Conservation (phyloP, 2,329 filamentous ascomycete genomes). For the Curvularia spicifera region DNA sequence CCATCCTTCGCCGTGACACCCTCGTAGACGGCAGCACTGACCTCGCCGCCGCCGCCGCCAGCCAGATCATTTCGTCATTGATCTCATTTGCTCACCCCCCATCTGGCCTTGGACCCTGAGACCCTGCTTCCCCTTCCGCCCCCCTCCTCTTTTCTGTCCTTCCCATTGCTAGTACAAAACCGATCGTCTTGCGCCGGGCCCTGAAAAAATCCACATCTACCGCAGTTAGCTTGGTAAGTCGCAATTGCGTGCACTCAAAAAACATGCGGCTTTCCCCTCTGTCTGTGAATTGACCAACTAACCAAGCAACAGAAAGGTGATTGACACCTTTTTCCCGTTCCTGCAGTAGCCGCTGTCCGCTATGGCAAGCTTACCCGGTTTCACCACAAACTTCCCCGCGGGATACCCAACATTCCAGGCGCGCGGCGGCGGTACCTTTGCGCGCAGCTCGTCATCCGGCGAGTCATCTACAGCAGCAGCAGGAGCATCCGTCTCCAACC, state of each 20-base stretch:
- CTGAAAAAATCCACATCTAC: slow-evolving; percentile 15
- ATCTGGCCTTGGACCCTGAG: slow-evolving; percentile 22
- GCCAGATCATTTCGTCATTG: slow-evolving; percentile 27
- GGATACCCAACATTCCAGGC: slow-evolving; percentile 42
- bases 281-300: slow-evolving; percentile 20
- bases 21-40: slow-evolving; percentile 17
- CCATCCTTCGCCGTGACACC: not conserved
- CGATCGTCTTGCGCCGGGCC: slow-evolving; percentile 6
- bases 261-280: slow-evolving; percentile 4
- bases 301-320: slow-evolving; percentile 22
- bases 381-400: slow-evolving; percentile 42
- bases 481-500: slow-evolving; percentile 9
- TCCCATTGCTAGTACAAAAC: slow-evolving; percentile 6
- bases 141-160: not conserved
- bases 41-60: slow-evolving; percentile 4
- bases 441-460: slow-evolving; percentile 34
- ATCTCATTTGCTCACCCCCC: slow-evolving; percentile 18
- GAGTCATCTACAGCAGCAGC: slow-evolving; percentile 23
- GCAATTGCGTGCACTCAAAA: not conserved
- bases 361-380: slow-evolving; percentile 40
- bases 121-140: slow-evolving; percentile 14
- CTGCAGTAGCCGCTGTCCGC: slow-evolving; percentile 36
- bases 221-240: slow-evolving; percentile 30
- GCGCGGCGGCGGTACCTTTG: slow-evolving; percentile 37
- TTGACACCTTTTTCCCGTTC: slow-evolving; percentile 31